phyloP scores from a whole-genome alignment of 306 rosid species.

The Cicer pinnatifidum region DNA sequence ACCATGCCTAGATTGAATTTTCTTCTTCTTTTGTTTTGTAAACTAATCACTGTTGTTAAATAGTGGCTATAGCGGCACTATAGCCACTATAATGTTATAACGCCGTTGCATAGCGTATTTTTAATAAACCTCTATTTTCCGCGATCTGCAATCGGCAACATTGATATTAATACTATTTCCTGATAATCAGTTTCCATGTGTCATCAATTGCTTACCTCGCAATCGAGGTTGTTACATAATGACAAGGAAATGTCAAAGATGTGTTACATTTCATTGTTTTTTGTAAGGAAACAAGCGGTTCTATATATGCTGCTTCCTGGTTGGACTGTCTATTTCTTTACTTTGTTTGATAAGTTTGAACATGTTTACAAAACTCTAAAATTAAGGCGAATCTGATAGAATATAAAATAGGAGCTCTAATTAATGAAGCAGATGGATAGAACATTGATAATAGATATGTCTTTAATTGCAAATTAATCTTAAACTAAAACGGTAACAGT shows the following conservation, averaged over 20 bases:
- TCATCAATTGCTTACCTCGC: not conserved
- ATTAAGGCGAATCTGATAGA: not conserved
- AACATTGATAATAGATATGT: not conserved
- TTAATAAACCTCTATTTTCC: too few species aligned
- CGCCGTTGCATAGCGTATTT: too few species aligned
- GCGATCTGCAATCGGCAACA: too few species aligned
- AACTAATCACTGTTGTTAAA: not conserved
- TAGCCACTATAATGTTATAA: too few species aligned
- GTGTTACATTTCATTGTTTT: constrained; percentile 16
- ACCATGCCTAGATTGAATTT: constrained; percentile 15
- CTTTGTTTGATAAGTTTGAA: constrained; percentile 27
- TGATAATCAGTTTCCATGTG: constrained; percentile 10
- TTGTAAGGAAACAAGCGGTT: constrained; percentile 2
- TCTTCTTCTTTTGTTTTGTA: not conserved
- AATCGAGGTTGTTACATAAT: constrained; percentile 4
- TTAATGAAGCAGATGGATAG: constrained; percentile 19
- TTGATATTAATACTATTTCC: not conserved
- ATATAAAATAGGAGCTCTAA: constrained; percentile 27
- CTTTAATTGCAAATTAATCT: not conserved
- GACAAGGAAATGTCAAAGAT: not conserved
- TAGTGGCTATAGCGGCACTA: too few species aligned
- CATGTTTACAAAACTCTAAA: not conserved
- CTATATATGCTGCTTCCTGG: constrained; percentile 14
- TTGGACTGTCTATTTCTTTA: not conserved
- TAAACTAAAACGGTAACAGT: not conserved